phyloP scores from a whole-genome alignment of 2,329 filamentous ascomycete species.

The Stemphylium vesicarium region DNA sequence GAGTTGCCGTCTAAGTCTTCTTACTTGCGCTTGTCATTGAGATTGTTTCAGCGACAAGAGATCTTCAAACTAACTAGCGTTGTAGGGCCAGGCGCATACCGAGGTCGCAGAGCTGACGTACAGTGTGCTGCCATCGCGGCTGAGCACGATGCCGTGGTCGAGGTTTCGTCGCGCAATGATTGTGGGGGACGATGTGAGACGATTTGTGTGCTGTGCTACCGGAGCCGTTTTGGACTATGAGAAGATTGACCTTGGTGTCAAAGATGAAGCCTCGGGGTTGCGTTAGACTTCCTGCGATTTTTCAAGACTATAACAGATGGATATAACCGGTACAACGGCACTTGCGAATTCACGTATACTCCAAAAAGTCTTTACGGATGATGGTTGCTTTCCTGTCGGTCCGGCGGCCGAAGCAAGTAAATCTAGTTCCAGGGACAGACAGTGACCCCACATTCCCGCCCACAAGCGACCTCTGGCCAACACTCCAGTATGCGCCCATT shows the following conservation, averaged over 20 bases:
- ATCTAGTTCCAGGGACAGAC: too few species aligned
- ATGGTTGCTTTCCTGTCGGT: not conserved
- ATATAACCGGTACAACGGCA: not conserved
- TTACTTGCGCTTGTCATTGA: too few species aligned
- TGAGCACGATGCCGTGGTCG: slow-evolving; percentile 39
- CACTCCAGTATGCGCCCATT: too few species aligned
- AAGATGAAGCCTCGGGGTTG: slow-evolving; percentile 50
- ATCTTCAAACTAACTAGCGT: too few species aligned
- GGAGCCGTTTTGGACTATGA: slow-evolving; percentile 48
- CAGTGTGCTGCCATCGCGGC: slow-evolving; percentile 37
- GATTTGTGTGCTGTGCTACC: slow-evolving; percentile 50
- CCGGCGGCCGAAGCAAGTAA: not conserved
- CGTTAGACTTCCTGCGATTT: slow-evolving; percentile 49
- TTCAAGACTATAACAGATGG: slow-evolving; percentile 26
- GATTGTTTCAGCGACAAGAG: too few species aligned
- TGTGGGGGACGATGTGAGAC: slow-evolving; percentile 26
- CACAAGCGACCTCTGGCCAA: too few species aligned
- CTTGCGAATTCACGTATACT: slow-evolving; percentile 1
- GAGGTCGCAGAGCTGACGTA: slow-evolving; percentile 39
- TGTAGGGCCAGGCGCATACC: slow-evolving; percentile 36
- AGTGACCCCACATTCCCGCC: too few species aligned
- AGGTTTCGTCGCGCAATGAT: slow-evolving; percentile 34
- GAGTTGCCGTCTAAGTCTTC: too few species aligned
- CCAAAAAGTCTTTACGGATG: not conserved
- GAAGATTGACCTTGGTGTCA: slow-evolving; percentile 50